Percentiles rank a stretch among this genome's conserved stretches.
Evolutionary conservation across 768 basidiomycete genomes (phyloP).

Genomic region (Coprinopsis marcescibilis): DNA sequence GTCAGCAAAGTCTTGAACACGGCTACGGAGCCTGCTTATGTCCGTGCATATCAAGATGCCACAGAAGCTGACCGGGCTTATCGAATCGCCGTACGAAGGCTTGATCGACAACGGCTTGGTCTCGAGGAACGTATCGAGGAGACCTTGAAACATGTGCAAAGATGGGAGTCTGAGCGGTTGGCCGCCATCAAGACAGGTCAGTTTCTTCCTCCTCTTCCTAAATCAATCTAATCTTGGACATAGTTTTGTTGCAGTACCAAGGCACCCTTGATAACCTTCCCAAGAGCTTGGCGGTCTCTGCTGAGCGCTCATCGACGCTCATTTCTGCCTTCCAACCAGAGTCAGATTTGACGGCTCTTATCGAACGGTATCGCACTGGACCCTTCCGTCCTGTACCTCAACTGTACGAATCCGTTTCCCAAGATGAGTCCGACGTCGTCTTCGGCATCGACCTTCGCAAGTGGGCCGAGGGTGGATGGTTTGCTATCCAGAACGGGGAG

Average conservation of each 20-base stretch:
- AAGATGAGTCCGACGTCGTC: constrained; percentile 78
- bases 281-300: constrained; percentile 54
- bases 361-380: constrained; percentile 90
- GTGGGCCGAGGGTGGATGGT: constrained; percentile 86
- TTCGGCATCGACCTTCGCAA: constrained; percentile 90
- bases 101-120: constrained; percentile 79
- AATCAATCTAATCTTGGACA: not conserved
- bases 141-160: constrained; percentile 70
- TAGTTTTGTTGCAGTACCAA: constrained; percentile 84
- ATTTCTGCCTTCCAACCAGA: constrained; percentile 86
- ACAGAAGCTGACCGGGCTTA: constrained; percentile 77
- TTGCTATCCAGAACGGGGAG: constrained; percentile 45
- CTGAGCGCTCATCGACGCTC: constrained; percentile 68
- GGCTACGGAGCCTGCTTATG: constrained; percentile 57
- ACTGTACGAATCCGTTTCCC: constrained; percentile 79
- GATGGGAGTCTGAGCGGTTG: constrained; percentile 82
- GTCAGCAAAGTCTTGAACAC: constrained; percentile 67
- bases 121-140: constrained; percentile 87
- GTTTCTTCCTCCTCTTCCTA: constrained; percentile 2
- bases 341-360: constrained; percentile 76
- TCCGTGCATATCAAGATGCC: constrained; percentile 72
- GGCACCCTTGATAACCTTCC: constrained; percentile 71
- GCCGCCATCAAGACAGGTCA: constrained; percentile 78
- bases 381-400: constrained; percentile 86
- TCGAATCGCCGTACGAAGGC: constrained; percentile 70